Percentiles rank a stretch among this genome's conserved stretches.
phyloP scores from a whole-genome alignment of 1,284 basidiomycete species.

The Leccinum olivaceoglutinosum region DNA sequence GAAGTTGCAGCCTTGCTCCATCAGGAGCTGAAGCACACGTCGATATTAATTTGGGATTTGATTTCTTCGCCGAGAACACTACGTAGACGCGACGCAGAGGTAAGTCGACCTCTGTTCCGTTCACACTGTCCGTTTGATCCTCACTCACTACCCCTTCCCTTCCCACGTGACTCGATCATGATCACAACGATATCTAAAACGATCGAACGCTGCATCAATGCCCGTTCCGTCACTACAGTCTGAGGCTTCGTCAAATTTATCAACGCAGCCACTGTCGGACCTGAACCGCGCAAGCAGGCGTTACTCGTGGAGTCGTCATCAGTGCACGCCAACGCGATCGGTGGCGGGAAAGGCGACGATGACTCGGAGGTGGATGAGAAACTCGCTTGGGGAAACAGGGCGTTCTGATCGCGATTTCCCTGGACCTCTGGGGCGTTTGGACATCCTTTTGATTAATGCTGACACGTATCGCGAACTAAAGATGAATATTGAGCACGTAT shows the following conservation, averaged over 20 bases:
- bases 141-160: no score
- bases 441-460: background rate
- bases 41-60: no score
- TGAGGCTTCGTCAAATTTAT: slow-evolving; percentile 25
- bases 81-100: no score
- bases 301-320: slow-evolving; percentile 2
- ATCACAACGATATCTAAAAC: background rate
- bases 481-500: no score
- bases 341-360: background rate
- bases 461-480: background rate
- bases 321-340: background rate
- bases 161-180: background rate
- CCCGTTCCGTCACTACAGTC: slow-evolving; percentile 10
- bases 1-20: no score
- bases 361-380: background rate
- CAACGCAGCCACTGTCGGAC: slow-evolving; percentile 18
- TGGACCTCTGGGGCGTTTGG: no score
- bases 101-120: no score
- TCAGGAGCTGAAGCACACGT: no score
- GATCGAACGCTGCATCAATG: background rate
- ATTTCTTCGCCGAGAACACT: no score
- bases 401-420: background rate
- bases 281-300: slow-evolving; percentile 10
- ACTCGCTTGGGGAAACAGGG: no score
- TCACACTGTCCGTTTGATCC: no score